Conservation (phyloP, 768 basidiomycete genomes). For the Trametes cingulata region DNA sequence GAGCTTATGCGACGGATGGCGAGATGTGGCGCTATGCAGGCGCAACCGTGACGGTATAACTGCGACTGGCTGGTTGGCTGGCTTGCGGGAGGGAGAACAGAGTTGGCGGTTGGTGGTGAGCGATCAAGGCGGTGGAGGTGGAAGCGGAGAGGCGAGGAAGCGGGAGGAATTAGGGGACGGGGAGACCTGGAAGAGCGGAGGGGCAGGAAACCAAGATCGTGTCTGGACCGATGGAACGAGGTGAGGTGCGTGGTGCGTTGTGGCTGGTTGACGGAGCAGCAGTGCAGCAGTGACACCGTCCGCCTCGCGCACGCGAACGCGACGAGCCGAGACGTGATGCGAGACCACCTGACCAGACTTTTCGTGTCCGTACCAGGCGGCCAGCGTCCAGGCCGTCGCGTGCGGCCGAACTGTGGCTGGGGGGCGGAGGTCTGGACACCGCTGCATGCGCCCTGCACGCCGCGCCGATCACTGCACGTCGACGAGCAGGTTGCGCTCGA, state of each 20-base stretch:
- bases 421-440: no score
- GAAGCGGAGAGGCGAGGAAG: not conserved
- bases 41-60: no score
- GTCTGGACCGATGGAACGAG: not conserved
- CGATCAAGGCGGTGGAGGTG: not conserved
- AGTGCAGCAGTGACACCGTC: not conserved
- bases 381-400: constrained; percentile 15
- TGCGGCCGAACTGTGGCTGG: not conserved
- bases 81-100: not conserved
- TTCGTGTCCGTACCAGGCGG: not conserved
- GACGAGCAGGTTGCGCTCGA: constrained; percentile 87
- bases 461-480: constrained; percentile 67
- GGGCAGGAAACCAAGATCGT: constrained; percentile 7
- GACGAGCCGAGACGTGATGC: constrained; percentile 8
- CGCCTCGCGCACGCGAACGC: not conserved
- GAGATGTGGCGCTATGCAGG: not conserved
- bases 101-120: not conserved
- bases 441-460: not conserved
- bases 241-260: no score
- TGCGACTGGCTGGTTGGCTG: no score
- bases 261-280: no score
- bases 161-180: not conserved
- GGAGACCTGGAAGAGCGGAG: not conserved
- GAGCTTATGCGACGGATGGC: not conserved
- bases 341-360: constrained; percentile 3